Base-by-base conservation (phyloP, 805 yeast genomes). In the Candida pini region DNA sequence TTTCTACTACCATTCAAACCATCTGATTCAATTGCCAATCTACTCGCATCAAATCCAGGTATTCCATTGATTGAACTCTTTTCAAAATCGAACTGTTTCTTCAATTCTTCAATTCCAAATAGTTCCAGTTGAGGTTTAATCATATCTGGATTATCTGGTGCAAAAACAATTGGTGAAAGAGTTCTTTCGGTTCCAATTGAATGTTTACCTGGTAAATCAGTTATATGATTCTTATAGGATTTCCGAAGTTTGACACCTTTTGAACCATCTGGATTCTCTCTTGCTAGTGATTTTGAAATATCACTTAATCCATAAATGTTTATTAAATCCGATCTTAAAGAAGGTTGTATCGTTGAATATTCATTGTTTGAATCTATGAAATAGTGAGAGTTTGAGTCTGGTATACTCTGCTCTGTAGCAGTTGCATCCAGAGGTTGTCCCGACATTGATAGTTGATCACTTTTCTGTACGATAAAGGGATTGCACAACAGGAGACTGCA, bases 211-310 rank as follows among this genome's bases (percentile, higher is more conserved):
- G 96, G 84, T 19, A 92, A 64, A 47, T 89, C 97, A 25, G 73
- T 68, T 10, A 92, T 82, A 55, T 90, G 97, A 44, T 89, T 88
- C 58, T 92, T 92, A 62, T 92, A 92, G 0, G 97, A 87, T 60
- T 92, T 92, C 49, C 98, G 72, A 36, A 92, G 71, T 61, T 92
- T 92, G 25, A 88, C 88, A 35, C 96, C 96, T 47, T 85, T 88
- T 1, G 92, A 73, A 0, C 96, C 96, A 49, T 82, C 94, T 2
- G 87, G 80, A 49, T 85, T 88, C 9, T 81, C 71, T 51, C 98
- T 72, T 1, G 96, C 95, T 28, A 92, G 81, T 4, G 95, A 79
- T 35, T 73, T 68, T 1, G 96, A 84, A 10, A 89, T 63, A 2
- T 69, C 71, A 26, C 73, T 71, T 26, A 92, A 60, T 2, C 78